A percentile compares a stretch with the other conserved stretches of the same genome.
phyloP scores from a whole-genome alignment of 2,329 filamentous ascomycete genomes.

The Alternaria triticina region DNA sequence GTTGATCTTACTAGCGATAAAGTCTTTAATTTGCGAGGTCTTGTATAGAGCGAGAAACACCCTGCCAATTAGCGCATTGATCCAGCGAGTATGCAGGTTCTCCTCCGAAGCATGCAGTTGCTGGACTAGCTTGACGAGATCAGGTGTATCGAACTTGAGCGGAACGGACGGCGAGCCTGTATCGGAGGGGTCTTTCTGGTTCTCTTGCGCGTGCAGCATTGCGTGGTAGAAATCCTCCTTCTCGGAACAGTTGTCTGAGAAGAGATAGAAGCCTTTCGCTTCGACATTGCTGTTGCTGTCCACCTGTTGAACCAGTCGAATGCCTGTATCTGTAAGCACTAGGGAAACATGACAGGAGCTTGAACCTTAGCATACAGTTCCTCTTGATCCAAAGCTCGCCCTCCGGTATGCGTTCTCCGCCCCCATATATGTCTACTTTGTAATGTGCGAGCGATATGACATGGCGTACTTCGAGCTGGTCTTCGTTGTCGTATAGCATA shows the following conservation, averaged over 20 bases:
- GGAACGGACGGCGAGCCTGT: slow-evolving; percentile 67
- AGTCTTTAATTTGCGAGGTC: slow-evolving; percentile 78
- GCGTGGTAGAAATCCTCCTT: slow-evolving; percentile 99
- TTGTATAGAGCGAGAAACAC: slow-evolving; percentile 88
- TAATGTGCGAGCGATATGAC: slow-evolving; percentile 93
- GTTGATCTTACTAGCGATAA: slow-evolving; percentile 83
- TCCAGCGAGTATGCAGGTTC: slow-evolving; percentile 86
- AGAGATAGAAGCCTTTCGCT: slow-evolving; percentile 89
- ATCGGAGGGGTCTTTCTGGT: slow-evolving; percentile 61
- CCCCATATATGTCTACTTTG: slow-evolving; percentile 82
- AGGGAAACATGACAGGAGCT: not conserved
- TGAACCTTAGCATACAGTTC: slow-evolving; percentile 63
- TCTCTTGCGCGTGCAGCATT: slow-evolving; percentile 82
- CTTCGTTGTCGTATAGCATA: slow-evolving; percentile 96
- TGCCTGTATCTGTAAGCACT: slow-evolving; percentile 40
- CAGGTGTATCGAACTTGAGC: slow-evolving; percentile 78
- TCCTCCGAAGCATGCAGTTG: slow-evolving; percentile 90
- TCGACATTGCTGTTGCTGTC: slow-evolving; percentile 62
- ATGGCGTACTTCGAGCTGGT: slow-evolving; percentile 93
- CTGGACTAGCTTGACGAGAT: slow-evolving; percentile 89
- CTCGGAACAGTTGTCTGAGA: slow-evolving; percentile 92
- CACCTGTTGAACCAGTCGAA: slow-evolving; percentile 74
- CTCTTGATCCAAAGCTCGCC: slow-evolving; percentile 95
- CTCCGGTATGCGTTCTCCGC: slow-evolving; percentile 78
- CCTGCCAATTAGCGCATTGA: slow-evolving; percentile 89